Base-by-base conservation (phyloP, 1,284 basidiomycete genomes). In the Exobasidium rhododendri region DNA sequence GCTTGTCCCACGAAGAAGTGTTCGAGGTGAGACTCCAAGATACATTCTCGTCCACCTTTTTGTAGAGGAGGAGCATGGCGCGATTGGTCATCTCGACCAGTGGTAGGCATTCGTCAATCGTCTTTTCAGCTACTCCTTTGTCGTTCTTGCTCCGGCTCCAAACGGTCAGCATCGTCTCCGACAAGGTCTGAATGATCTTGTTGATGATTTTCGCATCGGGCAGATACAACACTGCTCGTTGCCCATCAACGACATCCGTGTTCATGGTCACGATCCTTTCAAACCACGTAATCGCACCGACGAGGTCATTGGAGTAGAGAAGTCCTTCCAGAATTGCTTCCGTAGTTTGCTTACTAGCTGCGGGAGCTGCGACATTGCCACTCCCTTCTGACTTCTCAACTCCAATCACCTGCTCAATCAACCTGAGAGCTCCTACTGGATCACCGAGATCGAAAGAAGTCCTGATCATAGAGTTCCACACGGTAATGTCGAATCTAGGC, bases 401-500 rank as follows among this genome's bases (percentile, higher is more conserved):
- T 64, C 84, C 83, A 77, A 92, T 83, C 87, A 94, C 90, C 64
- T 84, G 80, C 66, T 91, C 88, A 51, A 94, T 82, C 2, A 94
- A 79, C 20, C 80, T 84, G 7, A 93, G 77, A 4, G 87, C 92
- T 51, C 84, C 85, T 2, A 85, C 84, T 0, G 87, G 83, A 62
- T 87, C 82, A 3, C 86, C 86, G 32, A 83, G 85, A 20, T 82
- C 83, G 82, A 94, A 89, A 80, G 90, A 88, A 0, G 86, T 85
- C 49, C 85, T 83, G 58, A 94, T 85, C 86, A 93, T 89, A 65
- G 84, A 81, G 65, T 87, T 87, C 86, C 86, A 93, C 1, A 90
- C 20, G 13, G 2, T 50, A 24, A 28, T 28, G 14, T 26, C 46
- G 24, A 47, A 13, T 20, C 6, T 47, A 22, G 6, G 7, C 7